Evolutionary conservation across 441 rosid species (phyloP).

Genomic region (Aquilaria agallochum): DNA sequence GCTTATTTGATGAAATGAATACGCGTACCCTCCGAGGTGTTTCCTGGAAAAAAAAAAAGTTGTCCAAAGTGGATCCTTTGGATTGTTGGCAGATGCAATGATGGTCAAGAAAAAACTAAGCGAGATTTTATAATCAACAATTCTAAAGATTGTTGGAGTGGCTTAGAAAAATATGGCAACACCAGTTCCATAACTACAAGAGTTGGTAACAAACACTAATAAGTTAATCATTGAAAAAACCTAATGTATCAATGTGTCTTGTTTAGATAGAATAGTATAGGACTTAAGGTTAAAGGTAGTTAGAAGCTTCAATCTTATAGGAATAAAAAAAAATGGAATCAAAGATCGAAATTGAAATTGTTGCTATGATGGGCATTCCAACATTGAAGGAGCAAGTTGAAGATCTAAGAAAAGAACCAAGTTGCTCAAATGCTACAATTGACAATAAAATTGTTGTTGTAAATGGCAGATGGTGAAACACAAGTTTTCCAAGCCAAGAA

Average conservation of each 20-base stretch:
- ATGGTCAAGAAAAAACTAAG: slow-evolving; percentile 29
- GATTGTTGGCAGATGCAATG: slow-evolving; percentile 27
- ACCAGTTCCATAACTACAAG: slow-evolving; percentile 18
- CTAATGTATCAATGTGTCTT: slow-evolving; percentile 20
- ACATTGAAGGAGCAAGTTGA: slow-evolving; percentile 33
- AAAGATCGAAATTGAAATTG: slow-evolving; percentile 26
- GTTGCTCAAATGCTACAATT: slow-evolving; percentile 5
- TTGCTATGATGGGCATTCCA: slow-evolving; percentile 22
- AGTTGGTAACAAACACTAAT: slow-evolving; percentile 19
- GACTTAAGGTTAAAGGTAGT: slow-evolving; percentile 30
- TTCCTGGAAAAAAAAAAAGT: slow-evolving; percentile 4
- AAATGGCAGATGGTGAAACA: slow-evolving; percentile 25
- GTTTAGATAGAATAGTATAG: slow-evolving; percentile 25
- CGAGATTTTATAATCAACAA: slow-evolving; percentile 25
- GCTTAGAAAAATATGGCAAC: slow-evolving; percentile 16
- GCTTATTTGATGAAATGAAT: no score
- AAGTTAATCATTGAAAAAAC: slow-evolving; percentile 27
- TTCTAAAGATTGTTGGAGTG: slow-evolving; percentile 32
- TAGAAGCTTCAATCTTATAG: slow-evolving; percentile 24
- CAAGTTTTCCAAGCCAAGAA: neutral
- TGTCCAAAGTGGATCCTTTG: slow-evolving; percentile 23
- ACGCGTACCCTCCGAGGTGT: no score
- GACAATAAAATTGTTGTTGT: slow-evolving; percentile 21
- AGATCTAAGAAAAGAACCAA: slow-evolving; percentile 21
- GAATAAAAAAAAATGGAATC: slow-evolving; percentile 19